Percentiles rank a stretch among this genome's conserved stretches.
These are phyloP conservation scores for Acorus gramineus DNA, from an alignment of 106 monocot species.

Conservation along the genomic window DNA sequence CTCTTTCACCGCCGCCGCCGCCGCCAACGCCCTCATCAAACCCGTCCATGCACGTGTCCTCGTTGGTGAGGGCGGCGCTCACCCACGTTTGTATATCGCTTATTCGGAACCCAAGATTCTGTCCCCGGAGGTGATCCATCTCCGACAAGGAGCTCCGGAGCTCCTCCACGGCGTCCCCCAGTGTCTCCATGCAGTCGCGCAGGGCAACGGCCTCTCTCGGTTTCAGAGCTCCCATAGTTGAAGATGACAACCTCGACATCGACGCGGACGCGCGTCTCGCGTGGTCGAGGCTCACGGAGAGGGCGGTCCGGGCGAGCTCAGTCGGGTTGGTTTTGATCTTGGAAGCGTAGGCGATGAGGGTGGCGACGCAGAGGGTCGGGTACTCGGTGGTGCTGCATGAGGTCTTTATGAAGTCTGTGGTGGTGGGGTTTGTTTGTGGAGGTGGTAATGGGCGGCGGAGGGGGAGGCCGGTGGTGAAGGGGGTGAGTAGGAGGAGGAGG, in stretches of 20 bases:
- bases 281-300: slow-evolving; percentile 25
- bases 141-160: slow-evolving; percentile 22
- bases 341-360: slow-evolving; percentile 35
- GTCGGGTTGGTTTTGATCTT: slow-evolving; percentile 21
- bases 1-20: not conserved
- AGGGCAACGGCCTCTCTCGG: not conserved
- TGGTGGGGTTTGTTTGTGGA: too few species aligned
- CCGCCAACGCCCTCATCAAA: slow-evolving; percentile 21
- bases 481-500: too few species aligned
- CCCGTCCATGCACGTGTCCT: slow-evolving; percentile 54
- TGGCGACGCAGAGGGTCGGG: slow-evolving; percentile 33
- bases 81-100: slow-evolving; percentile 63
- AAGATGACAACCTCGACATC: slow-evolving; percentile 1
- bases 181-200: slow-evolving; percentile 38
- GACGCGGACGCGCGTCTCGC: slow-evolving; percentile 22
- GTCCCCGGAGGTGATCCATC: slow-evolving; percentile 28
- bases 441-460: too few species aligned
- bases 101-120: slow-evolving; percentile 16
- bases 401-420: slow-evolving; percentile 25
- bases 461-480: too few species aligned
- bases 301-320: slow-evolving; percentile 30
- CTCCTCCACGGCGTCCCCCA: slow-evolving; percentile 31
- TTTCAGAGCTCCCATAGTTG: not conserved
- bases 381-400: slow-evolving; percentile 26
- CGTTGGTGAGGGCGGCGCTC: slow-evolving; percentile 60